Percentiles rank a stretch among this genome's conserved stretches.
phyloP scores from a whole-genome alignment of 2,329 filamentous ascomycete species.

The Byssochlamys sp. region DNA sequence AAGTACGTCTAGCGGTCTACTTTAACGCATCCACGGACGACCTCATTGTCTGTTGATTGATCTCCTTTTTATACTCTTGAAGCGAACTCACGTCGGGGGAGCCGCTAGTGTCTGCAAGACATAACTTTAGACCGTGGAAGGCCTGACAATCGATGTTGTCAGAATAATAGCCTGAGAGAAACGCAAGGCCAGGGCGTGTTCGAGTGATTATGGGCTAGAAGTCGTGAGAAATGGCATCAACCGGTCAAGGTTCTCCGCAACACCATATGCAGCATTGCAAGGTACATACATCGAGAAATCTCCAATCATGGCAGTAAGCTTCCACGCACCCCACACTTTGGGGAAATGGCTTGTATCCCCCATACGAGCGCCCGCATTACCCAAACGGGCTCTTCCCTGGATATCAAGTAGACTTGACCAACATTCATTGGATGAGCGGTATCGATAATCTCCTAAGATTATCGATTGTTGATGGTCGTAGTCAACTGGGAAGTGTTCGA shows the following conservation, averaged over 20 bases:
- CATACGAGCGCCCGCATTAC: neutral
- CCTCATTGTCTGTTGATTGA: neutral
- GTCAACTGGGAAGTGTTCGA: neutral
- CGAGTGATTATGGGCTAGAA: neutral
- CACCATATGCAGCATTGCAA: neutral
- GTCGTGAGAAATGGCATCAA: neutral
- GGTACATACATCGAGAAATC: neutral
- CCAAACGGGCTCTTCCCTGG: neutral
- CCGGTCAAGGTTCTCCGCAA: neutral
- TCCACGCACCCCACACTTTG: neutral
- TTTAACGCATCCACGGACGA: neutral
- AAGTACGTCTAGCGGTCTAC: neutral
- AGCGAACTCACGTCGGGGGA: neutral
- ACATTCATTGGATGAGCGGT: neutral
- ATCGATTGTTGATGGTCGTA: neutral
- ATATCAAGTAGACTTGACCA: neutral
- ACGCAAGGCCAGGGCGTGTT: neutral
- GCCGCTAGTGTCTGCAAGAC: neutral
- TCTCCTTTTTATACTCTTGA: no score
- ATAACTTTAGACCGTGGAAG: neutral
- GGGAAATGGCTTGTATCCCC: neutral
- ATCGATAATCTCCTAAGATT: neutral
- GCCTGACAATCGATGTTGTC: neutral
- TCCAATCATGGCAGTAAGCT: neutral
- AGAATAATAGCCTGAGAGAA: neutral